phyloP scores from a whole-genome alignment of 331 rosid genomes.

The Quercus tomentella region DNA sequence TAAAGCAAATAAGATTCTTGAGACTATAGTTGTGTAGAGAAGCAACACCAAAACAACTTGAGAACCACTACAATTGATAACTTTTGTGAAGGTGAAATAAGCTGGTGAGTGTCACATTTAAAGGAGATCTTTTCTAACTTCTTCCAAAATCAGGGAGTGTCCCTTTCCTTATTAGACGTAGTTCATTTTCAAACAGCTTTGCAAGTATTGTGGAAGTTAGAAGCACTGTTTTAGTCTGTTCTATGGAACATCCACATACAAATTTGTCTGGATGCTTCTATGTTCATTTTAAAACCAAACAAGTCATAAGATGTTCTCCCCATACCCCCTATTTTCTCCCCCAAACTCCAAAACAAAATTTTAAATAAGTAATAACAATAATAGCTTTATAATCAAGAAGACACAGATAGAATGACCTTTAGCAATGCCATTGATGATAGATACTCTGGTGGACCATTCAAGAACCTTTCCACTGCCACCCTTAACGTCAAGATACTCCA shows the following conservation, averaged over 20 bases:
- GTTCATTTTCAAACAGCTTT: background rate
- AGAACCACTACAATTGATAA: too few relatives aligned
- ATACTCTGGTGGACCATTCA: constrained; percentile 76
- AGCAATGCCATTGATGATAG: constrained; percentile 71
- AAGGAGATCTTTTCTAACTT: background rate
- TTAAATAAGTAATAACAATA: background rate
- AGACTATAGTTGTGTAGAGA: background rate
- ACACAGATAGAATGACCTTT: constrained; percentile 50
- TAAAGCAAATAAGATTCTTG: background rate
- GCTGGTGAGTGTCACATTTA: background rate
- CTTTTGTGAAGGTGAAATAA: background rate
- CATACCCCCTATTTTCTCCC: background rate
- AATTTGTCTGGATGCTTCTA: background rate
- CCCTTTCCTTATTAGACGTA: background rate
- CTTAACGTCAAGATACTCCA: constrained; percentile 55
- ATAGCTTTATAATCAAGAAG: background rate
- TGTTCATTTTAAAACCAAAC: background rate
- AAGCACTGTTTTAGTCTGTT: background rate
- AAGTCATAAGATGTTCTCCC: background rate
- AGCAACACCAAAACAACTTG: background rate
- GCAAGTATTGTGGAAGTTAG: background rate
- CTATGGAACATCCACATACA: background rate
- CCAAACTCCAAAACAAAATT: background rate
- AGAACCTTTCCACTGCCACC: constrained; percentile 38
- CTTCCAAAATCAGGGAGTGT: background rate